Base-by-base conservation (phyloP, 768 basidiomycete genomes). In the Xerocomellus intermedius region DNA sequence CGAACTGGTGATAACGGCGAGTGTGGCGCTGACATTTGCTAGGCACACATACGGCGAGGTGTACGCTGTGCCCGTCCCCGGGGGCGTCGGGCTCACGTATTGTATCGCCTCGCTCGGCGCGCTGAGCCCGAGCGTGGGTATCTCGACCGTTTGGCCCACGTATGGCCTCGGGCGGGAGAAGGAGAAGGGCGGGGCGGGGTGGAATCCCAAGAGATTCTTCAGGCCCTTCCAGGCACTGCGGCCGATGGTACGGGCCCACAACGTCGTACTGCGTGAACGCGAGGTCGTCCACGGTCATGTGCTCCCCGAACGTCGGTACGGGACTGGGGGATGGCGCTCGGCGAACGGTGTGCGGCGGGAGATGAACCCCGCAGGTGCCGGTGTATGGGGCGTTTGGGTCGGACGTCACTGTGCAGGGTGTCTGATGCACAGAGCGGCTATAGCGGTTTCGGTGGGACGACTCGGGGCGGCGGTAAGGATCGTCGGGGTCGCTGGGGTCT, bases 151-250 rank as follows among this genome's bases (percentile, higher is more conserved):
- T 45, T 45, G 46, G 26, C 35, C 37, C 17, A 8, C 48, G 30
- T 55, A 52, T 5, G 54, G 50, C 8, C 47, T 39, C 5, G 37
- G 8, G 26, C 49, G 33, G 2, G 50, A 32, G 17, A 48, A 7
- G 39, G 32, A 41, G 9, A 48, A 54, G 52, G 56, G 46, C 24
- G 52, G 57, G n/a, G 48, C 10, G 21, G 38, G 51, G 14, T 52
- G 41, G 53, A 63, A 55, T 35, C 60, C 60, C 43, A 67, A 61
- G 22, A 66, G 58, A 46, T 68, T 71, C 57, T 68, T 73, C 8
- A 77, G 50, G 5, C 72, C 70, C 1, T 63, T 61, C 50, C 76
- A 71, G 58, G 19, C 47, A 57, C 22, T 55, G 51, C 2, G 58
- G 58, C 2, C 28, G 62, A 7, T 50, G 59, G n/a, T 49, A 58